Evolutionary conservation across 169 alveolate genomes (phyloP).

Genomic region (Perkinsus olseni): DNA sequence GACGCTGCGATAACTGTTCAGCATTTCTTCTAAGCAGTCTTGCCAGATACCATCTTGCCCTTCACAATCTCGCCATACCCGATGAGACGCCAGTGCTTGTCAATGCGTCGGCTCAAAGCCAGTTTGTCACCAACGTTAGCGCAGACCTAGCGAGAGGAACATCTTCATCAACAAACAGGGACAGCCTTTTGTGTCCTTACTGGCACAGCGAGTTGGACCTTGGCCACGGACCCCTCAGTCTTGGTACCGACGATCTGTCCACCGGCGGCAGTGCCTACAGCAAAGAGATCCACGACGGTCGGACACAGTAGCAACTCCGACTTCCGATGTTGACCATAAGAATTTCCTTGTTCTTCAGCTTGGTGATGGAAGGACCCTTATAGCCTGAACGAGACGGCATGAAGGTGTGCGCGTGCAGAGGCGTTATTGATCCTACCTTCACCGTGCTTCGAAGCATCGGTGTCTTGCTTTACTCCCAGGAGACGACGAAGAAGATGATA

Average conservation of each 20-base stretch:
- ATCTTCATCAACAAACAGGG: not conserved
- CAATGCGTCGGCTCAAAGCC: conserved; percentile 94
- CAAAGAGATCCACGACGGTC: not conserved
- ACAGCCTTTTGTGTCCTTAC: conserved; percentile 22
- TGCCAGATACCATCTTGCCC: conserved; percentile 13
- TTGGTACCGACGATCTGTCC: conserved; percentile 12
- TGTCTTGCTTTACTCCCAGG: conserved; percentile 31
- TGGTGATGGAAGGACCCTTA: conserved; percentile 81
- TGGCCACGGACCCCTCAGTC: conserved; percentile 33
- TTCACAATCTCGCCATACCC: conserved; percentile 39
- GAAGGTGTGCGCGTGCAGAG: conserved; percentile 53
- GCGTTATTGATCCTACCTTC: conserved; percentile 41
- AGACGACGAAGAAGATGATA: conserved; percentile 45
- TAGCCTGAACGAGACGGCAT: not conserved
- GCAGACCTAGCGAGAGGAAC: conserved; percentile 2
- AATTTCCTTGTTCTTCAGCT: conserved; percentile 89
- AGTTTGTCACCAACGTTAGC: conserved; percentile 84
- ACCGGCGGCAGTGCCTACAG: conserved; percentile 5
- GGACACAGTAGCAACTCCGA: not conserved
- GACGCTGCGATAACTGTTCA: not conserved
- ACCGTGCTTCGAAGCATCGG: not conserved
- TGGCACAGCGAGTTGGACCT: conserved; percentile 48
- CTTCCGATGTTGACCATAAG: conserved; percentile 91
- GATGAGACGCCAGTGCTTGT: conserved; percentile 85
- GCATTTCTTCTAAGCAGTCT: not conserved